Evolutionary conservation across 805 yeast genomes (phyloP).

Genomic region (Danielia oregonensis): DNA sequence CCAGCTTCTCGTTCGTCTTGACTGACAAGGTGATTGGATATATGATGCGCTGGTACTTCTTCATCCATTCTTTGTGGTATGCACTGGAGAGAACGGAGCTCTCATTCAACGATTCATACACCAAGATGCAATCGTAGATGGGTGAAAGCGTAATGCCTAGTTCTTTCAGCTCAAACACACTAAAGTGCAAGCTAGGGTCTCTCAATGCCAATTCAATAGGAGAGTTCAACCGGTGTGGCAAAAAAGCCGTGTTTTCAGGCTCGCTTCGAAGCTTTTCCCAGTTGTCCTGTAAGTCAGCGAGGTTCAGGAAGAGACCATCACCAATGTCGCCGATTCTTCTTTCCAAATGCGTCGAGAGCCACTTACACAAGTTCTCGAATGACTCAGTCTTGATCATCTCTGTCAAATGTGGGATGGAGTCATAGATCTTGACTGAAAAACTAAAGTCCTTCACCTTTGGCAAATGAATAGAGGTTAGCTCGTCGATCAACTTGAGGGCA

Average conservation of each 20-base stretch:
- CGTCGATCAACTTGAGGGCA: constrained; percentile 80
- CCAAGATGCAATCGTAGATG: constrained; percentile 77
- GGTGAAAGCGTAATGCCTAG: constrained; percentile 59
- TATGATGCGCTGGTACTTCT: constrained; percentile 66
- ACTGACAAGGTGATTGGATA: constrained; percentile 51
- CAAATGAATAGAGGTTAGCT: constrained; percentile 62
- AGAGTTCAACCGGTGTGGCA: constrained; percentile 70
- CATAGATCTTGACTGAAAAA: constrained; percentile 68
- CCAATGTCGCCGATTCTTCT: constrained; percentile 60
- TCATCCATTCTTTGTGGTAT: constrained; percentile 66
- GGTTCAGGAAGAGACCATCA: constrained; percentile 48
- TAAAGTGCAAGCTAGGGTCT: constrained; percentile 46
- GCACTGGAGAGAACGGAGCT: constrained; percentile 56
- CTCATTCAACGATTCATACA: constrained; percentile 71
- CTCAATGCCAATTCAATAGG: constrained; percentile 81
- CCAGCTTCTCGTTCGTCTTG: constrained; percentile 21
- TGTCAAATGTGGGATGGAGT: constrained; percentile 73
- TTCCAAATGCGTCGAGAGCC: constrained; percentile 60
- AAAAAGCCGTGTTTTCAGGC: constrained; percentile 37
- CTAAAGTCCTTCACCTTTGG: constrained; percentile 71
- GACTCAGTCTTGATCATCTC: constrained; percentile 72
- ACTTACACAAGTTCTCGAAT: constrained; percentile 58
- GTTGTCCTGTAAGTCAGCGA: constrained; percentile 50
- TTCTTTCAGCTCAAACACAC: constrained; percentile 43
- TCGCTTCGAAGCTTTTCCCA: constrained; percentile 53